Percentiles rank a stretch among this genome's conserved stretches.
Evolutionary conservation across 352 stramenopile genomes (phyloP).

Genomic region (Achlya hypogyna): DNA sequence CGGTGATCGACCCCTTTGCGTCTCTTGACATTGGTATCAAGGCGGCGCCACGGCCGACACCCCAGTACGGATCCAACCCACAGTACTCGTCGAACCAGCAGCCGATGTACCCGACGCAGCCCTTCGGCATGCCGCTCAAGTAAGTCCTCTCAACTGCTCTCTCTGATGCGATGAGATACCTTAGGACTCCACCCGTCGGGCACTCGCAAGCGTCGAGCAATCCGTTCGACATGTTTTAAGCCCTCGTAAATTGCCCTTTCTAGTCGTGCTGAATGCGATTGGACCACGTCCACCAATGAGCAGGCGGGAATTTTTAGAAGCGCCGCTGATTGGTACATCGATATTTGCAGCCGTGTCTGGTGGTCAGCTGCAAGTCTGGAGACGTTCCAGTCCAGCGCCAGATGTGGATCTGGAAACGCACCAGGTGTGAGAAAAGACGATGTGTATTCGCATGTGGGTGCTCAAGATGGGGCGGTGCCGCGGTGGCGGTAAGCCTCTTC

Average conservation of each 20-base stretch:
- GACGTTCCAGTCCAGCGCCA: too few relatives aligned
- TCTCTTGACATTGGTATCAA: conserved; percentile 22
- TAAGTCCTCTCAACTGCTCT: neutral
- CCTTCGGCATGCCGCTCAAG: neutral
- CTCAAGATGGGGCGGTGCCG: neutral
- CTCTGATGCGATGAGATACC: neutral
- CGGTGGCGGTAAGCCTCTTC: conserved; percentile 48
- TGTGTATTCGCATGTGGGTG: too few relatives aligned
- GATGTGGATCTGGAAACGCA: too few relatives aligned
- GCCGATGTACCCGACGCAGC: neutral
- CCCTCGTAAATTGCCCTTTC: neutral
- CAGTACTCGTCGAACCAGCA: neutral
- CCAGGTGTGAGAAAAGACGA: too few relatives aligned
- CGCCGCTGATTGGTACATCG: neutral
- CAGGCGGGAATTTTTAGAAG: neutral
- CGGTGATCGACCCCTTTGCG: conserved; percentile 14
- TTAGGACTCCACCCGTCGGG: neutral
- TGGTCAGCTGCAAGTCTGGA: too few relatives aligned
- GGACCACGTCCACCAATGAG: neutral
- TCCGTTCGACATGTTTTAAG: conserved; percentile 21
- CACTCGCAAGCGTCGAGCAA: conserved; percentile 9
- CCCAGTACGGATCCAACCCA: neutral
- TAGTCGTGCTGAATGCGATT: too few relatives aligned
- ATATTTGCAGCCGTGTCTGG: too few relatives aligned
- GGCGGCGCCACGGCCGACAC: neutral